phyloP scores from a whole-genome alignment of 306 rosid genomes.

The Vicia faba region DNA sequence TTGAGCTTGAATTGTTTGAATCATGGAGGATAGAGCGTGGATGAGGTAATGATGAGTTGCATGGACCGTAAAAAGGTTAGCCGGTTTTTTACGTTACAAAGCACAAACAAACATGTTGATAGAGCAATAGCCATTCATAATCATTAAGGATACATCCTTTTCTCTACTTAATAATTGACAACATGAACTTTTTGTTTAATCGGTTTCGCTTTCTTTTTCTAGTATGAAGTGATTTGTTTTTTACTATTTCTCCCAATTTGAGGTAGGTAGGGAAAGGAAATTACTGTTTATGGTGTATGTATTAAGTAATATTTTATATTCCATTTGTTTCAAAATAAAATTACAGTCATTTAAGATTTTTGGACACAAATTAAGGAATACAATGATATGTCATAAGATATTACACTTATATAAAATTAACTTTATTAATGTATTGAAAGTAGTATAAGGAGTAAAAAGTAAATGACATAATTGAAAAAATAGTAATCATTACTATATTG shows the following conservation, averaged over 20 bases:
- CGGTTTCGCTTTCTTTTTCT: slow-evolving; percentile 40
- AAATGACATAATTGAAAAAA: too few species aligned
- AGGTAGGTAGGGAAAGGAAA: slow-evolving; percentile 44
- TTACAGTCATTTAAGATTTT: too few species aligned
- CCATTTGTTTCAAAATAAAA: too few species aligned
- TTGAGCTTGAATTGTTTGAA: slow-evolving; percentile 32
- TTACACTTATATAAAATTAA: too few species aligned
- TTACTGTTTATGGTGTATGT: slow-evolving; percentile 41
- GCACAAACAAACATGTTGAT: slow-evolving; percentile 68
- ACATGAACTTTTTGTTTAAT: slow-evolving; percentile 46
- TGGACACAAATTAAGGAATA: too few species aligned
- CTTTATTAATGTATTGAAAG: too few species aligned
- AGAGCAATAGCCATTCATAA: slow-evolving; percentile 33
- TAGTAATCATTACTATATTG: too few species aligned
- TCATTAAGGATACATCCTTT: slow-evolving; percentile 36
- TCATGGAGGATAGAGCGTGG: slow-evolving; percentile 20
- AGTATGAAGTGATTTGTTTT: slow-evolving; percentile 31
- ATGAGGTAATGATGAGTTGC: slow-evolving; percentile 51
- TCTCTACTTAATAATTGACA: slow-evolving; percentile 40
- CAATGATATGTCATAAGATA: too few species aligned
- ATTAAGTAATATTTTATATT: too few species aligned
- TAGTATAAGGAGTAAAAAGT: too few species aligned
- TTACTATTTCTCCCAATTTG: slow-evolving; percentile 50
- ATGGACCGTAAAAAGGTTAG: slow-evolving; percentile 40
- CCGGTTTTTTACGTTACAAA: slow-evolving; percentile 43